Evolutionary conservation across 2,329 filamentous ascomycete genomes (phyloP), one percentile per base, ranked within the genome.

Genomic region (Thelonectria blattea): DNA sequence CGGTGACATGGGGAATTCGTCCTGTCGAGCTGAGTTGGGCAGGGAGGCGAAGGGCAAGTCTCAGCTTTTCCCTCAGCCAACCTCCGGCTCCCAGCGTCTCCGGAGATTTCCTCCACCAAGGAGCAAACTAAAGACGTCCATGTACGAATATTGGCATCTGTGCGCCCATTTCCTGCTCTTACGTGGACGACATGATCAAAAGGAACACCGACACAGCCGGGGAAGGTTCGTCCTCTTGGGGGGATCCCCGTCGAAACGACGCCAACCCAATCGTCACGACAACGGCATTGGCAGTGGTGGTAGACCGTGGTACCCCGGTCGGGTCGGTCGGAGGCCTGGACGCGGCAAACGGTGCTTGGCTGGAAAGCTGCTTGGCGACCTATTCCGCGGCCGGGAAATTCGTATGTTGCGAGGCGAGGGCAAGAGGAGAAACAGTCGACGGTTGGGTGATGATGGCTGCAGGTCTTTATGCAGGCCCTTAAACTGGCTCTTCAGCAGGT

Each of bases 231-330:
- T 30, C 15, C 15, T 34, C 32, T 37, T 37, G 34, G 39, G 39
- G 42, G 42, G 34, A 15, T 37, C 47, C 43, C 41, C 15, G 34
- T 37, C 61, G 61, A 68, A 70, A 71, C 67, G 54, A 48, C 66
- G 54, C 66, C 63, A 66, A 30, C 27, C 27, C 27, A 60, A 71
- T 71, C 59, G 68, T 63, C 68, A 71, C 66, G 68, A 68, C 69
- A 71, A 71, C 69, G 63, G 34, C 34, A 37, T 6, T 37, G 34
- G 34, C 12, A 37, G 41, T 20, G 49, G n/a, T n/a, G 39, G 27
- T 18, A 42, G 22, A 24, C 22, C 22, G 14, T 24, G 37, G 4
- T 10, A 41, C 57, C 52, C 52, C 46, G 11, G 47, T 47, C 47
- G 55, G 55, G 24, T 17, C 46, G 48, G 30, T 50, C n/a, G 46